A percentile compares a stretch with the other conserved stretches of the same genome.
These are phyloP conservation scores for Globisporangium viniferum DNA, from an alignment of 352 stramenopile genomes.

Conservation along the genomic window DNA sequence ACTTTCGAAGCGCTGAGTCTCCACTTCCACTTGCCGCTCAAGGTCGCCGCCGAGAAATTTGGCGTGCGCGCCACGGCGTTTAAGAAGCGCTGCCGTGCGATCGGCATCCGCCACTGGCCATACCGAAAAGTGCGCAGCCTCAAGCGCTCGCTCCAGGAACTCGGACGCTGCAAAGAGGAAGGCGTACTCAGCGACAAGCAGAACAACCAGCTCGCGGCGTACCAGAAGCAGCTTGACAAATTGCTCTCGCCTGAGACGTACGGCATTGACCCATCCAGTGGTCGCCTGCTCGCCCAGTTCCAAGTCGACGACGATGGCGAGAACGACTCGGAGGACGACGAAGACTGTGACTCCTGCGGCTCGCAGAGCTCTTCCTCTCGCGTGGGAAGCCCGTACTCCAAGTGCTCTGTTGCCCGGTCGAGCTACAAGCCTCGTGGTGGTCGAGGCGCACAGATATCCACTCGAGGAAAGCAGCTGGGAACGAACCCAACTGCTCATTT, in stretches of 20 bases:
- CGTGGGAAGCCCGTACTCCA: conserved; percentile 10
- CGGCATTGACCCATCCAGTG: conserved; percentile 18
- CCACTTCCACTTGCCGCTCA: conserved; percentile 71
- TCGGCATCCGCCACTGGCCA: conserved; percentile 71
- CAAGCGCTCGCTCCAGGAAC: conserved; percentile 64
- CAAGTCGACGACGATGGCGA: conserved; percentile 13
- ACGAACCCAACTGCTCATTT: background rate
- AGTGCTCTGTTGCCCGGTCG: background rate
- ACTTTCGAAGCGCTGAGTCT: conserved; percentile 39
- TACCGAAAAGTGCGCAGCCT: conserved; percentile 72
- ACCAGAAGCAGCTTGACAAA: conserved; percentile 63
- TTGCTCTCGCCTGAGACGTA: conserved; percentile 68
- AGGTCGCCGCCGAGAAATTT: conserved; percentile 70
- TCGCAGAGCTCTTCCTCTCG: conserved; percentile 13
- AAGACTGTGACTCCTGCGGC: conserved; percentile 15
- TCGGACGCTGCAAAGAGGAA: conserved; percentile 49
- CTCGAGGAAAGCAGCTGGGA: conserved; percentile 1
- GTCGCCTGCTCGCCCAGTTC: conserved; percentile 12
- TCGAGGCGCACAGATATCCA: background rate
- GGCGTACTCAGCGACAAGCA: conserved; percentile 60
- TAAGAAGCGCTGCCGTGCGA: conserved; percentile 71
- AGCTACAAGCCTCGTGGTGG: conserved; percentile 5
- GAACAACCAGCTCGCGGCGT: conserved; percentile 47
- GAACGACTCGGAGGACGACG: conserved; percentile 10
- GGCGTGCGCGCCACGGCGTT: conserved; percentile 69